Conservation (phyloP, 2,329 filamentous ascomycete species). For the Karstenula rhodostoma region DNA sequence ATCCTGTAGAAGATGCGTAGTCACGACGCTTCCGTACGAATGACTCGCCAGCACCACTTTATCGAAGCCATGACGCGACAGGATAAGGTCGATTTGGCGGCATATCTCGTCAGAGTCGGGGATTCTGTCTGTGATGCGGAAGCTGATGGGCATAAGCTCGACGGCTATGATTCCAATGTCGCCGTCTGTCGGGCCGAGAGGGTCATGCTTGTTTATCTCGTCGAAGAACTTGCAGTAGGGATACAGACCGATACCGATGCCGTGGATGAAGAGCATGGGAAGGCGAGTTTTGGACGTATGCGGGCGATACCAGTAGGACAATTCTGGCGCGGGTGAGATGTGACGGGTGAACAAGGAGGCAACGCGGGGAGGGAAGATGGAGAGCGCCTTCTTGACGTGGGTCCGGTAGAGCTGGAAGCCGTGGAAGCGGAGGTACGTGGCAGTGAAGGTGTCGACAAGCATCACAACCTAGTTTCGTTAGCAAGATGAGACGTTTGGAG, state of each 20-base stretch:
- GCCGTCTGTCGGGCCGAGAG: slow-evolving; percentile 44
- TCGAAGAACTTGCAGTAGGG: slow-evolving; percentile 67
- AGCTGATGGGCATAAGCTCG: slow-evolving; percentile 72
- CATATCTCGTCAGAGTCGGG: slow-evolving; percentile 63
- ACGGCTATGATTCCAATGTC: slow-evolving; percentile 70
- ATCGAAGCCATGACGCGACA: slow-evolving; percentile 65
- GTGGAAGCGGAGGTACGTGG: slow-evolving; percentile 54
- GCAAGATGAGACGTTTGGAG: neutral
- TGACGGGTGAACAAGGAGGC: slow-evolving; percentile 57
- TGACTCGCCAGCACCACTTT: slow-evolving; percentile 69
- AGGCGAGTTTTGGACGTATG: slow-evolving; percentile 66
- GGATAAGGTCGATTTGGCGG: slow-evolving; percentile 63
- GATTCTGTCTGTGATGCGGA: slow-evolving; percentile 65
- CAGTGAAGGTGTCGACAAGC: slow-evolving; percentile 60
- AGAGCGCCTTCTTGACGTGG: slow-evolving; percentile 52
- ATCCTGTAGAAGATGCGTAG: slow-evolving; percentile 67
- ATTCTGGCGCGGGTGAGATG: slow-evolving; percentile 57
- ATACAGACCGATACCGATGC: slow-evolving; percentile 73
- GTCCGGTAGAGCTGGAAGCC: slow-evolving; percentile 64
- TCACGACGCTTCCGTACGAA: slow-evolving; percentile 69
- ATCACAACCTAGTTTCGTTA: slow-evolving; percentile 52
- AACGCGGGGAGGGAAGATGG: slow-evolving; percentile 67
- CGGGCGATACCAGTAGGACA: slow-evolving; percentile 73
- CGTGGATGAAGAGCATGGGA: slow-evolving; percentile 74
- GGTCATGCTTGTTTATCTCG: slow-evolving; percentile 55